A percentile compares a stretch with the other conserved stretches of the same genome.
Conservation (phyloP, 495 filamentous ascomycete species). For the Patellaria atrata region DNA sequence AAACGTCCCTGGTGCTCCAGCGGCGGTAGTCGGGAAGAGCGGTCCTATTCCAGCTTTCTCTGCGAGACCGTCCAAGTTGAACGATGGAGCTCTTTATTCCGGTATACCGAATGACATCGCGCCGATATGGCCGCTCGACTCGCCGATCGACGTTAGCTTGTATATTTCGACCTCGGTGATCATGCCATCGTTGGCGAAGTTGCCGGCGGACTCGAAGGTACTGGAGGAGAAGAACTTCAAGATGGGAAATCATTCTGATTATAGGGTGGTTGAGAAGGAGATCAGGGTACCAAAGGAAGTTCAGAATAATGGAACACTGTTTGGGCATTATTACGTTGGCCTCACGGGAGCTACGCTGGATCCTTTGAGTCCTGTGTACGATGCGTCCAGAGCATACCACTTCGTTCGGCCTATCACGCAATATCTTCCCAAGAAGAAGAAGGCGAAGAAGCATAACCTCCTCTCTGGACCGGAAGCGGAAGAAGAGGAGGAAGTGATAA, state of each 20-base stretch:
- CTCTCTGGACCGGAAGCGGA: constrained; percentile 44
- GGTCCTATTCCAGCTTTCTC: constrained; percentile 49
- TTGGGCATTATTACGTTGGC: constrained; percentile 81
- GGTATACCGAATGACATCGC: constrained; percentile 59
- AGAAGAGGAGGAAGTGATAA: constrained; percentile 26
- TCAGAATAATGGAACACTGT: constrained; percentile 85
- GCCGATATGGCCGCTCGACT: constrained; percentile 77
- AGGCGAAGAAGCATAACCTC: constrained; percentile 77
- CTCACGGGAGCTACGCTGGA: constrained; percentile 61
- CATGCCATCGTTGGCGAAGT: constrained; percentile 47
- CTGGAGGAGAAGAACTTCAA: constrained; percentile 67
- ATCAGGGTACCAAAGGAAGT: constrained; percentile 66
- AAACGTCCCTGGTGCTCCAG: constrained; percentile 22
- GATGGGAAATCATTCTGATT: constrained; percentile 70
- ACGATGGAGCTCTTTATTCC: constrained; percentile 52
- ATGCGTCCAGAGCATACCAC: constrained; percentile 59
- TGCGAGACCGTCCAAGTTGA: constrained; percentile 43
- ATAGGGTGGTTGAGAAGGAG: constrained; percentile 57
- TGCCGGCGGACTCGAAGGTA: constrained; percentile 44
- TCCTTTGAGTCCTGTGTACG: constrained; percentile 54
- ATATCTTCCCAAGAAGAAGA: constrained; percentile 84
- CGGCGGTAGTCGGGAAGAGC: constrained; percentile 23
- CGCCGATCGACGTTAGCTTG: constrained; percentile 65
- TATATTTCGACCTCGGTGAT: constrained; percentile 65
- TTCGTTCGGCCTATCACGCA: constrained; percentile 76